These are phyloP conservation scores for Globisporangium mamillatum DNA, from an alignment of 352 stramenopile genomes.

Conservation along the genomic window DNA sequence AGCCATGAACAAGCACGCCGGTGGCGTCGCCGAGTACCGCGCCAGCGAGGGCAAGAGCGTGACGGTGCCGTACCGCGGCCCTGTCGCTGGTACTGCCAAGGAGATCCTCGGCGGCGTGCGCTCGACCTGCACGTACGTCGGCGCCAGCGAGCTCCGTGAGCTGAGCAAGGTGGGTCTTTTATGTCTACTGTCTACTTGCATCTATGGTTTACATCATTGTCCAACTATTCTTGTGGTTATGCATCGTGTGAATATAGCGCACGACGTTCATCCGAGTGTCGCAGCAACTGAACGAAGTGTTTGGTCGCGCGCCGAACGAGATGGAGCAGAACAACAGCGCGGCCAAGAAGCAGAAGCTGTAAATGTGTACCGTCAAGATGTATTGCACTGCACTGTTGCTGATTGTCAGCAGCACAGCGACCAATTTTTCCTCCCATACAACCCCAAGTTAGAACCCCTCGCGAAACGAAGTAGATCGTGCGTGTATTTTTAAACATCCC, in stretches of 20 bases:
- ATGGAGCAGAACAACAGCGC: conserved; percentile 47
- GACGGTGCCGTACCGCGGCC: conserved; percentile 83
- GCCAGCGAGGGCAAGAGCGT: conserved; percentile 91
- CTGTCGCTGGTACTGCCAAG: conserved; percentile 76
- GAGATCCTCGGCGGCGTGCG: conserved; percentile 92
- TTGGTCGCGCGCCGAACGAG: conserved; percentile 78
- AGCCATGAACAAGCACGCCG: conserved; percentile 91
- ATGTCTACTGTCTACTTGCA: background rate
- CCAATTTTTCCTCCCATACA: background rate
- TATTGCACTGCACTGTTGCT: background rate
- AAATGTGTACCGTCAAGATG: background rate
- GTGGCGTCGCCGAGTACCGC: conserved; percentile 90
- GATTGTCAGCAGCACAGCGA: background rate
- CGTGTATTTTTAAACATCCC: conserved; percentile 17
- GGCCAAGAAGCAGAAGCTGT: conserved; percentile 63
- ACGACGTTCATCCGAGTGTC: conserved; percentile 93
- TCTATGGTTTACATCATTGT: background rate
- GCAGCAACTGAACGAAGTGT: conserved; percentile 92
- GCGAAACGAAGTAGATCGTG: conserved; percentile 15
- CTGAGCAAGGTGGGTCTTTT: conserved; percentile 66
- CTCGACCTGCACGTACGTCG: conserved; percentile 92
- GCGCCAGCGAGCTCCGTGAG: conserved; percentile 86
- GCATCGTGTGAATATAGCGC: conserved; percentile 23
- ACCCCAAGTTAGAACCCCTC: conserved; percentile 4
- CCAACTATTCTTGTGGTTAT: background rate